Percentiles rank a stretch among this genome's conserved stretches.
phyloP scores from a whole-genome alignment of 768 basidiomycete species.

The Kwoniella botswanensis region DNA sequence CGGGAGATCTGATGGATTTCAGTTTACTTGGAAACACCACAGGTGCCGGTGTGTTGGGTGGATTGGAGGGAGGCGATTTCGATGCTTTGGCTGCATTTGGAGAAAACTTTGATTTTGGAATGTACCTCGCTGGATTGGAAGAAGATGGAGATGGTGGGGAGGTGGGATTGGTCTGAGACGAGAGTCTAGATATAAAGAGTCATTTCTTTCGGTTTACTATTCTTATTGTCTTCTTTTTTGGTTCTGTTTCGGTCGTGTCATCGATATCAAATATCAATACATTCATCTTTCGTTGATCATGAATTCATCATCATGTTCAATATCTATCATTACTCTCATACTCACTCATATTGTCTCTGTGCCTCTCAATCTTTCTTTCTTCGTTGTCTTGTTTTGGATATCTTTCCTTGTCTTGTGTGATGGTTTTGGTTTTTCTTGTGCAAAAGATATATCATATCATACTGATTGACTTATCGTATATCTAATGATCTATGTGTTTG shows the following conservation, averaged over 20 bases:
- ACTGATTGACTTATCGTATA: no score
- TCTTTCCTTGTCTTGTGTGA: no score
- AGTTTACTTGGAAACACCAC: conserved; percentile 2
- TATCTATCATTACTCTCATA: conserved; percentile 1
- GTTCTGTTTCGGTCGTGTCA: not conserved
- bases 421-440: no score
- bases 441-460: no score
- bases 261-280: no score
- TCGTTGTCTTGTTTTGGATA: no score
- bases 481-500: no score
- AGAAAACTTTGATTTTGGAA: conserved; percentile 43
- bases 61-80: conserved; percentile 33
- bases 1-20: conserved; percentile 17
- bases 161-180: conserved; percentile 24
- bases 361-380: no score
- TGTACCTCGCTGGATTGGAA: conserved; percentile 44
- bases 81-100: conserved; percentile 33
- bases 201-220: not conserved
- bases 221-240: not conserved
- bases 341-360: not conserved
- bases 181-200: not conserved
- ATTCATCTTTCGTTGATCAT: no score
- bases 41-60: conserved; percentile 19
- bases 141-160: conserved; percentile 36
- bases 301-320: not conserved